Conservation (phyloP, 768 basidiomycete genomes). For the Xerocomus potaroensis region DNA sequence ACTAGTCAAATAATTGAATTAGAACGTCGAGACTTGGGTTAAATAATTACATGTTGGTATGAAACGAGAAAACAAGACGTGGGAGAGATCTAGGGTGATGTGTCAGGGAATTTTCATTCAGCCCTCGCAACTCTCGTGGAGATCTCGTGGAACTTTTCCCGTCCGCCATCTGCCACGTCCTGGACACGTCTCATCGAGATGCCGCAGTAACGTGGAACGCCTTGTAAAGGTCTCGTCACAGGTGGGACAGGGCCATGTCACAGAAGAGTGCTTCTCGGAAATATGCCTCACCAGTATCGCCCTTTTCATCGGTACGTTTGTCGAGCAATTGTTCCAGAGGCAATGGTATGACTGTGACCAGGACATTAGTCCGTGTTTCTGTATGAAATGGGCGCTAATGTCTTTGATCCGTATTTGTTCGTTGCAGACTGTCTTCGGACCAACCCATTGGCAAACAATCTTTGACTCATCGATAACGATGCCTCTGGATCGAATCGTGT, state of each 20-base stretch:
- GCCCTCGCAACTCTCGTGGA: no score
- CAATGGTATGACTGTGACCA: neutral
- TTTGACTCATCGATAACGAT: neutral
- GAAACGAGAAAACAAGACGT: no score
- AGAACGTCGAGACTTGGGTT: no score
- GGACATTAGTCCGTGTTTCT: neutral
- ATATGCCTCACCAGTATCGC: neutral
- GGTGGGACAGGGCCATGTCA: conserved; percentile 1
- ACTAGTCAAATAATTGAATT: no score
- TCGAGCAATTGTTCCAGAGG: neutral
- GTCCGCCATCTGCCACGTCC: neutral
- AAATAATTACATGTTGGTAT: no score
- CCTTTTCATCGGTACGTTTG: neutral
- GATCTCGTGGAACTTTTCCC: no score
- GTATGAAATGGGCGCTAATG: neutral
- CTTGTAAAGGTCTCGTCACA: neutral
- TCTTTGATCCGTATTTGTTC: neutral
- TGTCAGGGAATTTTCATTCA: no score
- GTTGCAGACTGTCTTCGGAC: neutral
- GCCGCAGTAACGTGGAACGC: neutral
- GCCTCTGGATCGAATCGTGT: neutral
- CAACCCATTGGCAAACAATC: neutral
- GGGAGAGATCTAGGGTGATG: no score
- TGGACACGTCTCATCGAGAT: neutral
- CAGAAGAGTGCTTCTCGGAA: neutral